Evolutionary conservation across 2,329 filamentous ascomycete genomes (phyloP), one percentile per base, ranked within the genome.

Genomic region (Fusarium neocosmosporiellum): DNA sequence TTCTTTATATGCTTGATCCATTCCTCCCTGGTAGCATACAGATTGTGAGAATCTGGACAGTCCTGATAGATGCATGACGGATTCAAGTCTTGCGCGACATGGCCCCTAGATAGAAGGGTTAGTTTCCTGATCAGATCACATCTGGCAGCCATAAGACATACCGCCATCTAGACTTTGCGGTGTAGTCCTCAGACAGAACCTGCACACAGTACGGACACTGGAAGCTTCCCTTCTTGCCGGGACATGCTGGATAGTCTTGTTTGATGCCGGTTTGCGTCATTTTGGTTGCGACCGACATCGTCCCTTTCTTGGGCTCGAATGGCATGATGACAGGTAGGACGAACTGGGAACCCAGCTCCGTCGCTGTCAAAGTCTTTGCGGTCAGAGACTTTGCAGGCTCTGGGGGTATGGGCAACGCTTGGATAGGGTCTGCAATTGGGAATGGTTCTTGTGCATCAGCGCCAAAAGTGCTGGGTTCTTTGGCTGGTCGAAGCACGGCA

Each of bases 161-260:
- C 46, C 46, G 46, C 46, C 46, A 50, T 29, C 46, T 29, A 0
- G 46, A 50, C 46, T 50, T 50, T 50, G 10, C 10, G n/a, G 46
- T 50, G 24, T 50, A 50, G 46, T 50, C 46, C 46, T 50, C 46
- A 6, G 46, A 7, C 3, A 50, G 39, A 14, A 59, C 53, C 11
- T 64, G 53, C 2, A 48, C 50, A 7, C 61, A 64, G 31, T 58
- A 64, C 13, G 61, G 53, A 16, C 61, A 64, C 37, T 58, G 24
- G n/a, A 59, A 58, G 16, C 53, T 48, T 22, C 53, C 37, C 37
- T 48, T 41, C 24, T 36, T 20, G 16, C 36, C 37, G 10, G 61
- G 61, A n/a, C 50, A 64, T 18, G 22, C 18, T n/a, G 61, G 61
- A 24, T 63, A 63, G 20, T 63, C 61, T 46, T 63, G 61, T 27